These are phyloP conservation scores for Cladosporium sp. DNA, from an alignment of 2,329 filamentous ascomycete species.

Conservation along the genomic window DNA sequence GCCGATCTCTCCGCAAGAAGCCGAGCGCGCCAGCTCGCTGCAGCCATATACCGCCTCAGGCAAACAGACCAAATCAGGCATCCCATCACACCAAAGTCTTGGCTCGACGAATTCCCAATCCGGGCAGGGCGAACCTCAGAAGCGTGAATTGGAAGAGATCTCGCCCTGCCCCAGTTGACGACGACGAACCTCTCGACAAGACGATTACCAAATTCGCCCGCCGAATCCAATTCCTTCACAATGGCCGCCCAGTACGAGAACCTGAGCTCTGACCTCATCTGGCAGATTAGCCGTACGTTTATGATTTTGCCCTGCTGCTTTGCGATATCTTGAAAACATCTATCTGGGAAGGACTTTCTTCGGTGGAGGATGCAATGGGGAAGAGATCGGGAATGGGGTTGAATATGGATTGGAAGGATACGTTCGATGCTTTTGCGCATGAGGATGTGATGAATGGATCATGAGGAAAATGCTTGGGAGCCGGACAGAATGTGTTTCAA, in stretches of 20 bases:
- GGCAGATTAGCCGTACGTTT: slow-evolving; percentile 92
- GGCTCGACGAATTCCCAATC: not conserved
- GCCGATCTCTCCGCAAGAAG: not conserved
- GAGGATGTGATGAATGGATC: no score
- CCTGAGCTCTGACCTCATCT: slow-evolving; percentile 87
- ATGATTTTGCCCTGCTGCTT: slow-evolving; percentile 13
- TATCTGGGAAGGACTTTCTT: not conserved
- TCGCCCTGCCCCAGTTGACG: slow-evolving; percentile 5
- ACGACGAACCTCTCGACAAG: slow-evolving; percentile 11
- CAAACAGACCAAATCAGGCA: not conserved
- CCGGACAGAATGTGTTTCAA: not conserved
- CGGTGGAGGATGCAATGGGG: not conserved
- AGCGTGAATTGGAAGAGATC: not conserved
- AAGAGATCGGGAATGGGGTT: not conserved
- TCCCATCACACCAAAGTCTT: not conserved
- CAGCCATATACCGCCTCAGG: not conserved
- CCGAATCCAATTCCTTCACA: slow-evolving; percentile 9
- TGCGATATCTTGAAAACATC: not conserved
- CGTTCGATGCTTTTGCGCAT: not conserved
- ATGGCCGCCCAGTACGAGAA: slow-evolving; percentile 55
- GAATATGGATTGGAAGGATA: not conserved
- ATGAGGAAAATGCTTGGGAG: no score
- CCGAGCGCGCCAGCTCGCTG: not conserved
- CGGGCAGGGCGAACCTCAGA: no score
- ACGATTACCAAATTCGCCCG: slow-evolving; percentile 11